These are phyloP conservation scores for Seiridium unicorne DNA, from an alignment of 2,329 filamentous ascomycete genomes.

Conservation along the genomic window DNA sequence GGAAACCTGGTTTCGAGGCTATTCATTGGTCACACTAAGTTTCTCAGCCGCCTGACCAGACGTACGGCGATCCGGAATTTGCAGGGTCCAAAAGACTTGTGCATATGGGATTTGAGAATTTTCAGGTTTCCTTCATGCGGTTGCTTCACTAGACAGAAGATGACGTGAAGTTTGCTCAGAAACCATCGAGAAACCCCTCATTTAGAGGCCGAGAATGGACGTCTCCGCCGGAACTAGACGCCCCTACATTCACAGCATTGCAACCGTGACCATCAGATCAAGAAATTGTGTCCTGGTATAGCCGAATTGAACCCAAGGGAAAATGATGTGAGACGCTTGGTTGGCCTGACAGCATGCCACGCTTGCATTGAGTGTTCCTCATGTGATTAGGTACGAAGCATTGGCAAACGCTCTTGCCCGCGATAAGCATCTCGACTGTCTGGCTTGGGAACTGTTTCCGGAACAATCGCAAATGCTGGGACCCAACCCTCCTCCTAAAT, in stretches of 20 bases:
- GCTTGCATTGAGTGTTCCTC: background rate
- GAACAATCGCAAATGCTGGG: background rate
- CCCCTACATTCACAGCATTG: too few species aligned
- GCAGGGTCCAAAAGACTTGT: background rate
- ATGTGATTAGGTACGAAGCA: background rate
- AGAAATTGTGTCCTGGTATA: background rate
- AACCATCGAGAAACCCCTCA: background rate
- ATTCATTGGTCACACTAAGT: background rate
- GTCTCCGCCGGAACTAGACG: too few species aligned
- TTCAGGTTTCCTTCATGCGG: background rate
- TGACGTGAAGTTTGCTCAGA: background rate
- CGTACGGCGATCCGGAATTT: background rate
- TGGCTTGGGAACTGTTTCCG: background rate
- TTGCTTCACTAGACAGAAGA: background rate
- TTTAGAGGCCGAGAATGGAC: too few species aligned
- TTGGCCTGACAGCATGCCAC: background rate
- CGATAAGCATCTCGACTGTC: background rate
- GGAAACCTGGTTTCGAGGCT: background rate
- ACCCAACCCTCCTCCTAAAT: background rate
- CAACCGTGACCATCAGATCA: background rate
- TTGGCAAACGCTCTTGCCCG: too few species aligned
- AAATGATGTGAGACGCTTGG: too few species aligned
- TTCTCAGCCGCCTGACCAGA: conserved; percentile 4
- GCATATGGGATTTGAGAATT: background rate
- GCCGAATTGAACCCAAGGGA: background rate